A percentile compares a stretch with the other conserved stretches of the same genome.
Conservation (phyloP, 768 basidiomycete species). For the Tylopilus sp. region DNA sequence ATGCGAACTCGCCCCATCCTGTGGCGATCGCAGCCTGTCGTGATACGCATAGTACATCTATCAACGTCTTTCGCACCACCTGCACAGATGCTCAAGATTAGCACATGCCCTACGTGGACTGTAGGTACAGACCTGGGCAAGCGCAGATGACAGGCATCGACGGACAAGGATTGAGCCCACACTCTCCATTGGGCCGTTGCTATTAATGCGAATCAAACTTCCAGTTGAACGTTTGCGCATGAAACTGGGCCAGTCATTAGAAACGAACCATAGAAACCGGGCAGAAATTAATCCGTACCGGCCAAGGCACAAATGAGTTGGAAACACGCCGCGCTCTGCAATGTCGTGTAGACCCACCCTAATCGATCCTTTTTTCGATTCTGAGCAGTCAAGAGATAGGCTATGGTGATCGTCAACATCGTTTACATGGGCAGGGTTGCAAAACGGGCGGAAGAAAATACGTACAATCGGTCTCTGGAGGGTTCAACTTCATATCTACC, state of each 20-base stretch:
- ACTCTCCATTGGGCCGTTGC: not conserved
- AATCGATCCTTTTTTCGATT: not conserved
- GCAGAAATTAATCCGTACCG: slow-evolving; percentile 2
- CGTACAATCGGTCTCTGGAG: slow-evolving; percentile 1
- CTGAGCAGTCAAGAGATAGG: slow-evolving; percentile 5
- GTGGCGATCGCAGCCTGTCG: slow-evolving; percentile 1
- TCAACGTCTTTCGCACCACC: not conserved
- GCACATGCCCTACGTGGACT: not conserved
- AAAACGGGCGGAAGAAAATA: not conserved
- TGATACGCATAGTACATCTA: not conserved
- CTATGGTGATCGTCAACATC: slow-evolving; percentile 3
- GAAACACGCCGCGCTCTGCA: slow-evolving; percentile 2
- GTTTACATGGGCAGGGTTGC: not conserved
- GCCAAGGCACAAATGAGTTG: not conserved
- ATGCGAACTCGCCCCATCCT: slow-evolving; percentile 1
- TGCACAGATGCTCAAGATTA: slow-evolving; percentile 1
- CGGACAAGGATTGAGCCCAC: not conserved
- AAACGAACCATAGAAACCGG: not conserved
- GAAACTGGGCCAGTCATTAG: not conserved
- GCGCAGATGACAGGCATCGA: not conserved
- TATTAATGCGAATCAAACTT: not conserved
- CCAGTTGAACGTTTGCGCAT: not conserved
- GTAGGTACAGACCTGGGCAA: slow-evolving; percentile 5
- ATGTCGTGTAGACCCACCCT: slow-evolving; percentile 4
- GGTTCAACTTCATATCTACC: not conserved